These are phyloP conservation scores for Ochetophila trinervis DNA, from an alignment of 306 rosid species.

Conservation along the genomic window DNA sequence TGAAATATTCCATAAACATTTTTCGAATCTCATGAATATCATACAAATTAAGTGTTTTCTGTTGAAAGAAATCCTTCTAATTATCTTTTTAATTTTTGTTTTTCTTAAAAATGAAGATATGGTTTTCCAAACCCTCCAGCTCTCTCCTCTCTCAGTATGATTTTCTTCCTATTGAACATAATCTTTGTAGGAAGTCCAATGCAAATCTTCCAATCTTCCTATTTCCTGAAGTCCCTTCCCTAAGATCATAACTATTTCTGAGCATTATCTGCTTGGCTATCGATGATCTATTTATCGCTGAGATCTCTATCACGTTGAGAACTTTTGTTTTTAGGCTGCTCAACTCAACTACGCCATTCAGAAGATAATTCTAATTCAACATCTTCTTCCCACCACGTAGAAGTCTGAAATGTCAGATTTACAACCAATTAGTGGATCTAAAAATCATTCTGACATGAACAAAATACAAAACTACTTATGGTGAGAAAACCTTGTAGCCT, in stretches of 20 bases:
- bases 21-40: no score
- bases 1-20: no score
- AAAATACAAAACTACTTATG: constrained; percentile 14
- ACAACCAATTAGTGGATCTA: constrained; percentile 20
- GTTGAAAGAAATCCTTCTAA: no score
- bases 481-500: constrained; percentile 77
- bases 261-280: background rate
- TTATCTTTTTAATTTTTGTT: no score
- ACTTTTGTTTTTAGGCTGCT: constrained; percentile 7
- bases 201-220: no score
- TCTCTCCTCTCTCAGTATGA: no score
- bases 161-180: background rate
- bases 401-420: constrained; percentile 43
- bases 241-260: background rate
- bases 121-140: no score
- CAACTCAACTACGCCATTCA: constrained; percentile 77
- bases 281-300: background rate
- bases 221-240: no score
- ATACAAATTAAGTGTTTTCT: no score
- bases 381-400: constrained; percentile 99
- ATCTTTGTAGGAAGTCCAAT: background rate
- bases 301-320: background rate
- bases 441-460: background rate
- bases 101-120: no score
- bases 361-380: constrained; percentile 70